Evolutionary conservation across 768 basidiomycete genomes (phyloP), one percentile per base, ranked within the genome.

Genomic region (Lactifluus pinguis): DNA sequence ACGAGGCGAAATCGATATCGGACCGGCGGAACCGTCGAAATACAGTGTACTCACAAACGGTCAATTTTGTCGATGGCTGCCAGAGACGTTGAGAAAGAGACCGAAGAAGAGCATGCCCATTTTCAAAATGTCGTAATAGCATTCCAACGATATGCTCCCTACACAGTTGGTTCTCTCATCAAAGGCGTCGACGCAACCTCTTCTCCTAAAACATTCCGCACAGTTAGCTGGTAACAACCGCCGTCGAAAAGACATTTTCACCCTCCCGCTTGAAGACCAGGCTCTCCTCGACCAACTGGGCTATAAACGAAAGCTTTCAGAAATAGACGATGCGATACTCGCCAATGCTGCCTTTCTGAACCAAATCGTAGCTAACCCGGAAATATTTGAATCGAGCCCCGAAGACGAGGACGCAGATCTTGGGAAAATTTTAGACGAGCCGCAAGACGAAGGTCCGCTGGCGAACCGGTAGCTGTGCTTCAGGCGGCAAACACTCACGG

Each of bases 311-410:
- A 93, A 92, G 69, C 78, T 98, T 0, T 80, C 85, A 36, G 83
- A 80, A 30, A 86, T 91, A 13, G 94, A 98, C 72, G 75, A 81
- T 8, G 89, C 89, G 9, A 95, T 97, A 65, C 72, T 82, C 53
- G 82, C 76, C 53, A 97, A 95, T 67, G 86, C 89, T 1, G 76
- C 85, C 48, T 94, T 98, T 70, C 70, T 95, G 59, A 76, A 79
- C 4, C 75, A 80, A 62, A 86, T 95, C 64, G 83, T 91, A 11
- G 83, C 81, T 14, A 79, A 89, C 72, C 88, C 92, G 0, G 85
- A 86, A 67, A 91, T 95, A 30, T 95, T 94, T 67, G 86, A 82
- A 15, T 80, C 82, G 63, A 80, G 76, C 19, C n/a, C 41, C 14
- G 52, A 75, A 15, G 69, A 69, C 7, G 63, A 71, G 3, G 66